Base-by-base conservation (phyloP, 2,329 filamentous ascomycete genomes). In the Byssoonygena ceratinophila region DNA sequence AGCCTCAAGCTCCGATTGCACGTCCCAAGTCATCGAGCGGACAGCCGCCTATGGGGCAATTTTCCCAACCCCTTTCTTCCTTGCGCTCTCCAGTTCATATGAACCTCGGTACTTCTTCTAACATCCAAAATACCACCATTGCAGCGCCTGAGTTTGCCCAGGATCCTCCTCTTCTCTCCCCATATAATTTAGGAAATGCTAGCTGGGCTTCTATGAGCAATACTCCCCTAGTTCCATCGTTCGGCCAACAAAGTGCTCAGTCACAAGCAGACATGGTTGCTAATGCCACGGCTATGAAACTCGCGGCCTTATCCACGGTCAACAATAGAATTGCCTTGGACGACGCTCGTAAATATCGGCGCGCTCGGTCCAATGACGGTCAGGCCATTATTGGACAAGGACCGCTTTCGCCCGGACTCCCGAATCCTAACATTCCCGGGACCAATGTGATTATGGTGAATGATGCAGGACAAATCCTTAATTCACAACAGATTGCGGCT, bases 161-260 rank as follows among this genome's bases (percentile, higher is more conserved):
- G n/a, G 88, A 91, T 53, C 76, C 94, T 63, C 88, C 90, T 2
- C 71, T 95, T 57, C 75, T 98, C 54, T 97, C 92, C 16, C 92
- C 92, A 0, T 76, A 82, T 63, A 82, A 80, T 56, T 76, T 84
- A 32, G 79, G 84, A 49, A 88, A 88, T 66, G 88, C 87, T 53
- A 97, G 92, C 74, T 98, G 92, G 92, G 92, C 92, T 22, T 97
- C 92, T 7, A 94, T 96, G 86, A 84, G 94, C 58, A 97, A 95
- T 72, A 98, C 92, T 1, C 92, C 92, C 1, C 94, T 97, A 85
- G 87, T 91, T 4, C 74, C 87, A 37, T 91, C 83, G 59, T 98
- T 97, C 69, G 84, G 78, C 58, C 55, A 56, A 31, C 64, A 78
- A 59, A 71, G 71, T 36, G 71, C 76, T 14, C 75, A 74, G 57